phyloP scores from a whole-genome alignment of 2,329 filamentous ascomycete genomes.

The Trichoderma breve region DNA sequence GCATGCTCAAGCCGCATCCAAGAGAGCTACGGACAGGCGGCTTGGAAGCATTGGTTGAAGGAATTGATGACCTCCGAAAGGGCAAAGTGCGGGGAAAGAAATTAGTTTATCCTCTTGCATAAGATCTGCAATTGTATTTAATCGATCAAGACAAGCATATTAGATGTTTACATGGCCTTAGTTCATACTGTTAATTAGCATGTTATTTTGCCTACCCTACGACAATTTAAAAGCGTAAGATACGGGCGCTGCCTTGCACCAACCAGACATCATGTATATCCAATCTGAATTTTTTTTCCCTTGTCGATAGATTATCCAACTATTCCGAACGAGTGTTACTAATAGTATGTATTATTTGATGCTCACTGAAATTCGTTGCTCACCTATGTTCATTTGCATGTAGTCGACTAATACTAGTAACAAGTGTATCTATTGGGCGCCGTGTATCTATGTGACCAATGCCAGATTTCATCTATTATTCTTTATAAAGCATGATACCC shows the following conservation, averaged over 20 bases:
- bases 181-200: not conserved
- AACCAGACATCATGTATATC: not conserved
- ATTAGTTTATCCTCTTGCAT: not conserved
- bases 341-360: not conserved
- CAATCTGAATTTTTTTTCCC: not conserved
- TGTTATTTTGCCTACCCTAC: not conserved
- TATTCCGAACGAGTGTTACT: too few species aligned
- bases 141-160: not conserved
- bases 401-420: fast-evolving
- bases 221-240: not conserved
- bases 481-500: too few species aligned
- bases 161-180: not conserved
- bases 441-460: too few species aligned
- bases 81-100: not conserved
- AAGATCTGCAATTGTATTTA: not conserved
- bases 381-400: not conserved
- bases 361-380: not conserved
- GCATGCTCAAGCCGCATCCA: not conserved
- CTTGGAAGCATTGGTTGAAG: not conserved
- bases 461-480: too few species aligned
- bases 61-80: not conserved
- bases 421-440: fast-evolving
- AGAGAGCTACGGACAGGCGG: not conserved
- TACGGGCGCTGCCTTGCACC: not conserved
- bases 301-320: not conserved